Conservation (phyloP, 1,284 basidiomycete species). For the Trichosporon sp. region DNA sequence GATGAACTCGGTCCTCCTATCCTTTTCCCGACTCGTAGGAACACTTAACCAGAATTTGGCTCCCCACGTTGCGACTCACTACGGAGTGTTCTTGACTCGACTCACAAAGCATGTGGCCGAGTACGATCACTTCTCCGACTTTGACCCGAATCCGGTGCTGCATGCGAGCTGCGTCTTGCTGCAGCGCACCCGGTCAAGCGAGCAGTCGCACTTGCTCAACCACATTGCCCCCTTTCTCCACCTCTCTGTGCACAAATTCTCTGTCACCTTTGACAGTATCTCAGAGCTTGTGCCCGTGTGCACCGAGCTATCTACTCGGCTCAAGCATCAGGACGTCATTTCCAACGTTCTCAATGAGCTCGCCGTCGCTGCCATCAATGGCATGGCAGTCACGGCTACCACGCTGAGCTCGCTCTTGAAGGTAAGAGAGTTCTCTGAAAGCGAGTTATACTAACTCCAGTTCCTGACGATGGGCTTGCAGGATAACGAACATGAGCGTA, state of each 20-base stretch:
- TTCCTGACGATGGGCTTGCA: constrained; percentile 9
- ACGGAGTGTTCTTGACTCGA: constrained; percentile 30
- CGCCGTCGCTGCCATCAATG: constrained; percentile 22
- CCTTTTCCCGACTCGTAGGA: constrained; percentile 18
- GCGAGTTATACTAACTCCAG: too few relatives aligned
- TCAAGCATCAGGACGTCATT: constrained; percentile 25
- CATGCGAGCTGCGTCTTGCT: constrained; percentile 10
- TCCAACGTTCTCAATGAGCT: constrained; percentile 27
- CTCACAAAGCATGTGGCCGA: constrained; percentile 35
- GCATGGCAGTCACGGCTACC: constrained; percentile 16
- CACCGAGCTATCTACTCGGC: constrained; percentile 5
- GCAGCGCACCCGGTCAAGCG: neutral
- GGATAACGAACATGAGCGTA: neutral
- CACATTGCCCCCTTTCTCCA: constrained; percentile 34
- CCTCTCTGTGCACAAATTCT: constrained; percentile 24
- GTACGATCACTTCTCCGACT: constrained; percentile 24
- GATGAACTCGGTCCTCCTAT: constrained; percentile 20
- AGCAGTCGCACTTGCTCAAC: constrained; percentile 21
- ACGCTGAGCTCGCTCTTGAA: constrained; percentile 27
- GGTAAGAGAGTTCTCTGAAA: neutral
- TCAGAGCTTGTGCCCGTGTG: constrained; percentile 5
- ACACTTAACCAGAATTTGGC: constrained; percentile 18
- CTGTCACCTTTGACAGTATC: constrained; percentile 17
- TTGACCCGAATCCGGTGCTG: constrained; percentile 34
- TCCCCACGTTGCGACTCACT: constrained; percentile 14